These are phyloP conservation scores for Teunomyces atbi DNA, from an alignment of 805 yeast species.

Conservation along the genomic window DNA sequence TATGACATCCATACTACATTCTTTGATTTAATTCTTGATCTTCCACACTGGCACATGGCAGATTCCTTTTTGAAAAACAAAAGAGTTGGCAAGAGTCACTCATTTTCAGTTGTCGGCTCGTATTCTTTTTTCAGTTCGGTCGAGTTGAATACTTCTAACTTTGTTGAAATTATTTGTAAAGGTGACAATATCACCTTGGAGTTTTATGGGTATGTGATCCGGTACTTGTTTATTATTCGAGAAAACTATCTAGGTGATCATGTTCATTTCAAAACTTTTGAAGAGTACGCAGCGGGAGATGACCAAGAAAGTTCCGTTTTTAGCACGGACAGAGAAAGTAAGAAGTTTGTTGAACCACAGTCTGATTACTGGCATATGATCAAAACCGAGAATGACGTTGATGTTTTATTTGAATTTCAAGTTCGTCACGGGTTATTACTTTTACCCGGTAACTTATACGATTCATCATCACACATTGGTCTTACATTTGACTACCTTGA, in stretches of 20 bases:
- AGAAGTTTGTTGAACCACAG: conserved; percentile 7
- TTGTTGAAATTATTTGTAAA: conserved; percentile 59
- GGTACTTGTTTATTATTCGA: conserved; percentile 69
- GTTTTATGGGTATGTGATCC: conserved; percentile 75
- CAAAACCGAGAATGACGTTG: conserved; percentile 69
- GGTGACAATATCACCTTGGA: conserved; percentile 68
- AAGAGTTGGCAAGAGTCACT: conserved; percentile 64
- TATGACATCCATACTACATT: conserved; percentile 54
- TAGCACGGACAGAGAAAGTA: neutral
- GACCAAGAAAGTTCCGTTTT: conserved; percentile 5
- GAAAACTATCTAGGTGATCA: conserved; percentile 91
- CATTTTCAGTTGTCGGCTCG: conserved; percentile 61
- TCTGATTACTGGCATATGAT: conserved; percentile 37
- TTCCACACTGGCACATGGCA: conserved; percentile 92
- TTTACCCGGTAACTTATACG: conserved; percentile 72
- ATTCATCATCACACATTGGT: conserved; percentile 58
- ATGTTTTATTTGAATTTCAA: conserved; percentile 68
- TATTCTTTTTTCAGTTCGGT: conserved; percentile 59
- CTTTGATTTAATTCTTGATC: conserved; percentile 61
- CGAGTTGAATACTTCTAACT: conserved; percentile 68
- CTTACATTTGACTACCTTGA: conserved; percentile 64
- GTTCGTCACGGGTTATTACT: conserved; percentile 69
- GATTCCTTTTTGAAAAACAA: conserved; percentile 61
- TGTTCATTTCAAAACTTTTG: conserved; percentile 79
- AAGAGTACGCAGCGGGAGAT: conserved; percentile 58